Evolutionary conservation across 2,329 filamentous ascomycete species (phyloP), one percentile per base, ranked within the genome.

Genomic region (Colletotrichum sidae): DNA sequence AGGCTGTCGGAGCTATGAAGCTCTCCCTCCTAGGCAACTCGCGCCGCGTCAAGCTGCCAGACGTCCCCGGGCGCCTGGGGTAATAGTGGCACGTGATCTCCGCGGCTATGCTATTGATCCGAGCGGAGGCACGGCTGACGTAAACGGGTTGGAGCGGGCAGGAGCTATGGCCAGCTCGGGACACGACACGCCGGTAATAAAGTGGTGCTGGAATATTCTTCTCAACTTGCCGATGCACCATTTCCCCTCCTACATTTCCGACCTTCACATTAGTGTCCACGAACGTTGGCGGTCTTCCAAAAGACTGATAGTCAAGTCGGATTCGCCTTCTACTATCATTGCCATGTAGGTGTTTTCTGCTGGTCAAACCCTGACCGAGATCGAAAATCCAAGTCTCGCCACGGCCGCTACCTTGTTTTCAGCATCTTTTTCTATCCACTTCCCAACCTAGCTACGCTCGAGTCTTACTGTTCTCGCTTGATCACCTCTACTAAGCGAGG

Each of bases 31-130:
- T 58, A 69, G 68, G 68, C 68, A 69, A 60, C 67, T 69, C 66
- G 67, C 67, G 67, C 69, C 67, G 69, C 60, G 69, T 68, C 68
- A 68, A 70, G 68, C 68, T 67, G 63, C 63, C 53, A 53, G 47
- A 34, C 54, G 55, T 55, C 57, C 17, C 58, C 15, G 37, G 12
- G 38, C 58, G 25, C 25, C n/a, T 39, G 33, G 13, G 47, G 17
- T 15, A 38, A 4, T 39, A 6, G 6, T 1, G 1, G 13, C 64
- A 67, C 64, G 64, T 67, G 64, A 67, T 33, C 4, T 39, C 52
- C 52, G 47, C 44, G 3, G 12, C 4, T 1, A 25, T 10, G 47
- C 1, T 39, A 35, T 63, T 66, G 53, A 63, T 66, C 63, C 63
- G 58, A 13, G 4, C 5, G 15, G 9, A 2, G 7, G 10, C 1